Percentiles rank a stretch among this genome's conserved stretches.
Evolutionary conservation across 768 basidiomycete genomes (phyloP).

Genomic region (Clavulina sp.): DNA sequence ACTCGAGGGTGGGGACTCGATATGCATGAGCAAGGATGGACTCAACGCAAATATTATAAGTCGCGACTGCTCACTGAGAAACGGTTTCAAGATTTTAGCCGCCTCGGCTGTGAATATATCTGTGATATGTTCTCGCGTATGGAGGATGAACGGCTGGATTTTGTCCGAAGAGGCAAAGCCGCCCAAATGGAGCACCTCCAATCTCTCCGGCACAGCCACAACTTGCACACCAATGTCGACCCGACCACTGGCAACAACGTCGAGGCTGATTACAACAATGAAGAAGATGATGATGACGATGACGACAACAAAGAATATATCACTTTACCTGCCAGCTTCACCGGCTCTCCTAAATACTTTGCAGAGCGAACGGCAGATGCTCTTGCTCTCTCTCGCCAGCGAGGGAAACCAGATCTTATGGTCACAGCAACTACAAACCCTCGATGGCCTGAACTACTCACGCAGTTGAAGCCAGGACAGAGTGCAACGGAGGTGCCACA

Average conservation of each 20-base stretch:
- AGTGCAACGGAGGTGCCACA: conserved; percentile 21
- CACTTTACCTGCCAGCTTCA: conserved; percentile 5
- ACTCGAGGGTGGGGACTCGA: conserved; percentile 21
- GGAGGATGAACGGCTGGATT: not conserved
- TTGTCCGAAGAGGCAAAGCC: not conserved
- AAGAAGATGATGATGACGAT: not conserved
- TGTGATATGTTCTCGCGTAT: conserved; percentile 24
- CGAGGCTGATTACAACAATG: not conserved
- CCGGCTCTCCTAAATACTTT: not conserved
- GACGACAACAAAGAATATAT: not conserved
- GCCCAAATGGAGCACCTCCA: not conserved
- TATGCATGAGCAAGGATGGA: conserved; percentile 10
- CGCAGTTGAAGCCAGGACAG: conserved; percentile 25
- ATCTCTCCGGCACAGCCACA: too few species aligned
- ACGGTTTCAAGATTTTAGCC: conserved; percentile 21
- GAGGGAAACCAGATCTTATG: conserved; percentile 27
- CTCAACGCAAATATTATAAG: conserved; percentile 23
- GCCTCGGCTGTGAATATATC: conserved; percentile 20
- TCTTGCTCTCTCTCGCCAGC: conserved; percentile 26
- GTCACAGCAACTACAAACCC: conserved; percentile 38
- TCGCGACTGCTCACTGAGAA: conserved; percentile 18
- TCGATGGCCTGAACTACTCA: conserved; percentile 29
- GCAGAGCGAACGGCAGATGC: conserved; percentile 18
- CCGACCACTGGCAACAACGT: too few species aligned
- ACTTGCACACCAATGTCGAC: too few species aligned